These are phyloP conservation scores for Rhodotorula sp. DNA, from an alignment of 1,284 basidiomycete genomes.

Conservation along the genomic window DNA sequence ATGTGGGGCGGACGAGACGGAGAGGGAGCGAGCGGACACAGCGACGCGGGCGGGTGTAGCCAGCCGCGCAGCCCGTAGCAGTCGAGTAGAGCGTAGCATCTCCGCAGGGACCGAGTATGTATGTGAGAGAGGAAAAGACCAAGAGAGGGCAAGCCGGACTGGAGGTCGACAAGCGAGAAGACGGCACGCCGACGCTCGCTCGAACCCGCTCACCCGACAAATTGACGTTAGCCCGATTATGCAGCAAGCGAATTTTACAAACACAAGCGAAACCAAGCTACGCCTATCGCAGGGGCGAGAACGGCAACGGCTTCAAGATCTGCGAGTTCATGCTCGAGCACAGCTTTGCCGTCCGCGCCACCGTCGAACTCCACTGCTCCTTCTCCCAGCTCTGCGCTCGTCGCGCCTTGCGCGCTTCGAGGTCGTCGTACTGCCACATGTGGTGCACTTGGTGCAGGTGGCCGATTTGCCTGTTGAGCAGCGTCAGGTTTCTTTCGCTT, in stretches of 20 bases:
- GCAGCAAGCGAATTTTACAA: neutral
- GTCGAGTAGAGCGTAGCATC: neutral
- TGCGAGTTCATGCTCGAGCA: slow-evolving; percentile 74
- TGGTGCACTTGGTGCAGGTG: slow-evolving; percentile 73
- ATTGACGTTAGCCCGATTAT: too few species aligned
- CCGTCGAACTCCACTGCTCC: slow-evolving; percentile 51
- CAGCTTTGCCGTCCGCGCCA: slow-evolving; percentile 67
- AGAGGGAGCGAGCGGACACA: neutral
- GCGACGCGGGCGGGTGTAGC: neutral
- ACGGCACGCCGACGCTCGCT: neutral
- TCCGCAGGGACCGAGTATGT: neutral
- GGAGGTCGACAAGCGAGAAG: neutral
- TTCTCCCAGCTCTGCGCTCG: slow-evolving; percentile 87
- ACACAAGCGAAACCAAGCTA: neutral
- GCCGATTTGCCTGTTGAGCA: slow-evolving; percentile 64
- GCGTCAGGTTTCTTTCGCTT: neutral
- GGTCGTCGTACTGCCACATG: slow-evolving; percentile 87
- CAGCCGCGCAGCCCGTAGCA: neutral
- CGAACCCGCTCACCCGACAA: neutral
- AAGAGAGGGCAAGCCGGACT: neutral
- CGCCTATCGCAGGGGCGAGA: slow-evolving; percentile 52
- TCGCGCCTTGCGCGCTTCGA: slow-evolving; percentile 74
- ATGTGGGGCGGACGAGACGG: neutral
- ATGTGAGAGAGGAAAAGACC: neutral
- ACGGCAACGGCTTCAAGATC: slow-evolving; percentile 69